Percentiles rank a stretch among this genome's conserved stretches.
Conservation (phyloP, 306 rosid genomes). For the Cicer yamashitae region DNA sequence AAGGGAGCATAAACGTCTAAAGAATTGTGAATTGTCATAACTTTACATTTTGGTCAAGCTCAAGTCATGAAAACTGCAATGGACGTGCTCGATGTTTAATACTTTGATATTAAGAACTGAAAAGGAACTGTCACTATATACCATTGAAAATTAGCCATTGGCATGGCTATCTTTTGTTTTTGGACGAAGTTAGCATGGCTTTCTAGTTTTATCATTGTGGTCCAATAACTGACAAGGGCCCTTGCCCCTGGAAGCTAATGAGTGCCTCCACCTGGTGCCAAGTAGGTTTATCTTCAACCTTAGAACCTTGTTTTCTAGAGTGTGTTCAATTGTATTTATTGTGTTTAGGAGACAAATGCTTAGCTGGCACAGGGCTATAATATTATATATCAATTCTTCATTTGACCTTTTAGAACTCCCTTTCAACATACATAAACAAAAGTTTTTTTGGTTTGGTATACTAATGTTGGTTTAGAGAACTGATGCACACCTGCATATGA, state of each 20-base stretch:
- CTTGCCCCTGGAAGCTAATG: not conserved
- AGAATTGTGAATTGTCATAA: not conserved
- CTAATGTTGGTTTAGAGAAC: conserved; percentile 12
- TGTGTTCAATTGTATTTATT: not conserved
- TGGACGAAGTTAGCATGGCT: not conserved
- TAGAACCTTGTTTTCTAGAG: conserved; percentile 12
- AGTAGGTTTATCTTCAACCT: conserved; percentile 6
- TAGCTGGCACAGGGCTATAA: conserved; percentile 14
- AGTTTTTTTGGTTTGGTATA: conserved; percentile 1
- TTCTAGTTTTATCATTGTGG: not conserved
- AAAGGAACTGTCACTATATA: not conserved
- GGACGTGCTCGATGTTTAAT: not conserved
- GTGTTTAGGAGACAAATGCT: conserved; percentile 7
- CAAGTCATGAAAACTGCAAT: not conserved
- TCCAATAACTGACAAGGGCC: not conserved
- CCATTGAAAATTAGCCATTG: not conserved
- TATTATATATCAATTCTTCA: conserved; percentile 11
- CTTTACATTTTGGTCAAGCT: not conserved
- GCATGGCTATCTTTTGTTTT: not conserved
- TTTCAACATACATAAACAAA: not conserved
- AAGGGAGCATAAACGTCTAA: not conserved
- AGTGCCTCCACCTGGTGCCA: not conserved
- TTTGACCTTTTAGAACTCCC: conserved; percentile 16
- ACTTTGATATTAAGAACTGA: not conserved
- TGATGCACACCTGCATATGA: not conserved